Evolutionary conservation across 192 early-diverging fungal species (phyloP), one percentile per base, ranked within the genome.

Genomic region (Backusella macrospora): DNA sequence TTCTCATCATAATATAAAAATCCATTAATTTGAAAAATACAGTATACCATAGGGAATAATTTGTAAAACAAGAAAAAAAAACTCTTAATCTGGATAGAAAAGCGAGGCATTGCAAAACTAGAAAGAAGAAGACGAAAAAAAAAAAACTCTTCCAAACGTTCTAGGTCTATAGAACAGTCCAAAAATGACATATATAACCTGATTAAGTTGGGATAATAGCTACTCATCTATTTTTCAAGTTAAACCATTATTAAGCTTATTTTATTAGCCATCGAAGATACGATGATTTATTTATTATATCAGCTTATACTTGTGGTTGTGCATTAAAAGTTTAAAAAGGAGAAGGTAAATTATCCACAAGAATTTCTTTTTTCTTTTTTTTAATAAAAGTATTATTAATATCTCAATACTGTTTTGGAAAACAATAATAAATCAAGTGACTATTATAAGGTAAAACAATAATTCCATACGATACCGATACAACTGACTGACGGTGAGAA

Each of bases 231-330:
- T 26, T 59, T 59, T 59, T 21, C 52, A 26, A 9, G 52, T 26
- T 26, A 59, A 59, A 59, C 23, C 52, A 26, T 59, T 18, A 59
- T 10, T 26, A 3, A 13, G 12, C 21, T 23, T 18, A 21, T 9
- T 18, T 7, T 13, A 12, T 59, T 59, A 10, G 21, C 7, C 26
- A 8, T 12, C 26, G 21, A 26, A 12, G 13, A 26, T 26, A 59
- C 10, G 6, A 8, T 23, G 49, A 18, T 26, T 59, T 59, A 21
- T 59, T 59, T 26, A 59, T 12, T 7, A 59, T 23, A 12, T 26
- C 52, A 59, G 52, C 52, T 59, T 59, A 59, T 9, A 26, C 26
- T 59, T 23, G 21, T 59, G 52, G 18, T 21, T 59, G 52, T 59
- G 18, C 26, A 34, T 34, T 34, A 34, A 59, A 46, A 43, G 26